These are phyloP conservation scores for Oenanthe sinensis DNA, from an alignment of 129 eudicot species.

Conservation along the genomic window DNA sequence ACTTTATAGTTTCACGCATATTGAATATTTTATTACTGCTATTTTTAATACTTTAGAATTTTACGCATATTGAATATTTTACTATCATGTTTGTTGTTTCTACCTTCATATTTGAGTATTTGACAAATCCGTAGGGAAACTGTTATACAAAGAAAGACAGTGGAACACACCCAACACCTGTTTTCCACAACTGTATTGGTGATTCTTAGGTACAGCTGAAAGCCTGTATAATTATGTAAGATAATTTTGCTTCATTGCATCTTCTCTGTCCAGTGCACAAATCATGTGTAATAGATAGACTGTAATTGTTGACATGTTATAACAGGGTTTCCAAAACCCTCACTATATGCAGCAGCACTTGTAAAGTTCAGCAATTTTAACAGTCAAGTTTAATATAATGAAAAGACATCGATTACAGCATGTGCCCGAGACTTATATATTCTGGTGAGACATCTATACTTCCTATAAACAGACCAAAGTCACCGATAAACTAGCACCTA, in stretches of 20 bases:
- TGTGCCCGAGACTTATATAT: not conserved
- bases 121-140: not conserved
- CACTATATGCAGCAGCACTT: not conserved
- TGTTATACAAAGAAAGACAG: not conserved
- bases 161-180: not conserved
- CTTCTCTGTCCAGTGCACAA: not conserved
- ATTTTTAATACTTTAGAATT: not conserved
- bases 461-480: not conserved
- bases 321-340: not conserved
- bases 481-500: not conserved
- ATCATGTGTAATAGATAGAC: not conserved
- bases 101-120: not conserved
- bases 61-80: too few species aligned
- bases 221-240: not conserved
- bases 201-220: not conserved
- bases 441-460: not conserved
- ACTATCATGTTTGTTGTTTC: not conserved
- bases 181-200: not conserved
- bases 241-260: not conserved
- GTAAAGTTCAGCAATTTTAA: not conserved
- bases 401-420: not conserved
- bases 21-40: too few species aligned
- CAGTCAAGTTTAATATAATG: not conserved
- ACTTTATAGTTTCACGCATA: too few species aligned
- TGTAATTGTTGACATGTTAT: not conserved